Base-by-base conservation (phyloP, 257 asterid species). In the Thymus quinquecostatus region DNA sequence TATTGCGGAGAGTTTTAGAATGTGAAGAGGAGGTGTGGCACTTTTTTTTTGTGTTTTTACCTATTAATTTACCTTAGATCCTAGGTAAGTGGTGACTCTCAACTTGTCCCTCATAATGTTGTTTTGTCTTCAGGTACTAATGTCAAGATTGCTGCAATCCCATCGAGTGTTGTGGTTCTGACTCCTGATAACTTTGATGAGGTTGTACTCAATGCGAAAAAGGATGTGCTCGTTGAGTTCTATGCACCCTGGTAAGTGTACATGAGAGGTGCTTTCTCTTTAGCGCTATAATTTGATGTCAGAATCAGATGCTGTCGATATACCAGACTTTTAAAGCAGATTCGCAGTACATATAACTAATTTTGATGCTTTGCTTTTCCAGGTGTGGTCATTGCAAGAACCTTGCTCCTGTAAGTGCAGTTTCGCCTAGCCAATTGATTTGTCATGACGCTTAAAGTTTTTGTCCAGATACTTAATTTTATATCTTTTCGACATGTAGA, bases 351-450 rank as follows among this genome's bases (percentile, higher is more conserved):
- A 21, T 21, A 21, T 44, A 61, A 47, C 64, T 55, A 40, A 48
- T 73, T 21, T 66, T 75, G 54, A 72, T 68, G 45, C 48, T 68
- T 69, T 75, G 47, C 66, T 67, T 77, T 83, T 77, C 58, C 86
- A 94, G 98, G 98, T 94, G 97, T 60, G 97, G 98, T 72, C 98
- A 94, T 63, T 94, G 97, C 88, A 89, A 94, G 85, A 83, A 58
- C 85, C 96, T 93, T 81, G 98, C 98, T 74, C 83, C 99, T 65
- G 99, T 94, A 84, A 89, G 97, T 84, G 69, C 74, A 75, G n/a
- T 54, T 14, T 45, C 27, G 60, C 53, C 79, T 81, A 53, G 44
- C 50, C 29, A 66, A 59, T 40, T 67, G 74, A 59, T 44, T 33
- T 69, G 57, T 36, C 8, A 21, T 53, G 63, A 63, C 83, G 64